Evolutionary conservation across 176 grass and related monocot genomes (phyloP).

Genomic region (Microstegium vimineum): DNA sequence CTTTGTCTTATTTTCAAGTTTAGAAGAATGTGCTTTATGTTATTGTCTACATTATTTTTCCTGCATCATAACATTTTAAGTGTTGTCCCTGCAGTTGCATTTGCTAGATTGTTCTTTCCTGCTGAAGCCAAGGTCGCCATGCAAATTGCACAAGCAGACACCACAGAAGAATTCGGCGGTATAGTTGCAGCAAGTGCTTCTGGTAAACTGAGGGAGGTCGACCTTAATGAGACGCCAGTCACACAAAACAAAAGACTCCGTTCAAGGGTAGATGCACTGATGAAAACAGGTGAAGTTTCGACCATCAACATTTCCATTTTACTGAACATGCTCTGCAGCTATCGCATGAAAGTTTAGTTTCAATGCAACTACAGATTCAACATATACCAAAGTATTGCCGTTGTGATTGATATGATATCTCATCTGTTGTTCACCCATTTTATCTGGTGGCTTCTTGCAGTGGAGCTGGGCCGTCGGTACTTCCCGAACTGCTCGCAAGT

Average conservation of each 20-base stretch:
- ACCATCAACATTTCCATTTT: not conserved
- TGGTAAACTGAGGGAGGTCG: slow-evolving; percentile 82
- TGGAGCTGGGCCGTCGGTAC: slow-evolving; percentile 74
- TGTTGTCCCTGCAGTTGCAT: slow-evolving; percentile 63
- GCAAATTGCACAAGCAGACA: slow-evolving; percentile 89
- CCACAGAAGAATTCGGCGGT: slow-evolving; percentile 57
- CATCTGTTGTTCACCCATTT: not conserved
- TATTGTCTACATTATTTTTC: not conserved
- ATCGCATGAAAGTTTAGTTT: not conserved
- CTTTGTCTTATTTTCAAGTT: not conserved
- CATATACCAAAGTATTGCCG: not conserved
- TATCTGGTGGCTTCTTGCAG: slow-evolving; percentile 37
- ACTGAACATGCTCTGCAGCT: not conserved
- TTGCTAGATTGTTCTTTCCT: slow-evolving; percentile 93
- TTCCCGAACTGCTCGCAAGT: slow-evolving; percentile 89
- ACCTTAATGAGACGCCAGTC: slow-evolving; percentile 86
- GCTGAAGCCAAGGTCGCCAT: slow-evolving; percentile 87
- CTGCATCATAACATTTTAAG: not conserved
- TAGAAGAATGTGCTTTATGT: not conserved
- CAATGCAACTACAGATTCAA: not conserved
- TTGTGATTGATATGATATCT: not conserved
- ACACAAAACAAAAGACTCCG: slow-evolving; percentile 82
- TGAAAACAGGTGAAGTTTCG: slow-evolving; percentile 67
- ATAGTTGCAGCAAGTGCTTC: slow-evolving; percentile 42
- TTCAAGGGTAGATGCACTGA: slow-evolving; percentile 67